Conservation (phyloP, 768 basidiomycete species). For the Tricholoma hemisulphureum region DNA sequence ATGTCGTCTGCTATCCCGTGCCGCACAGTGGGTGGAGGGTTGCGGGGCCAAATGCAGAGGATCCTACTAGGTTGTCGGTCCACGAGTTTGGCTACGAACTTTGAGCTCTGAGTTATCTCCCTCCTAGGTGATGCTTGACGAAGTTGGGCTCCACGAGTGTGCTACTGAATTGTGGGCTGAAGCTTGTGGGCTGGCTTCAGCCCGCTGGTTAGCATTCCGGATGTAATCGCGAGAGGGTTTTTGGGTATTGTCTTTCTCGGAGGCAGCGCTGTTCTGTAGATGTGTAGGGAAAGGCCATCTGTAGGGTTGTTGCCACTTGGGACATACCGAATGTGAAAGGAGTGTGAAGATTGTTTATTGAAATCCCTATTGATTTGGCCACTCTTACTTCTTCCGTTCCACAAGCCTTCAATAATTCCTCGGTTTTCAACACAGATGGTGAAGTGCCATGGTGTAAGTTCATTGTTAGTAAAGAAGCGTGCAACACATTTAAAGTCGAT, state of each 20-base stretch:
- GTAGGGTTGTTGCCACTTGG: conserved; percentile 30
- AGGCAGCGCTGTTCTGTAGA: conserved; percentile 7
- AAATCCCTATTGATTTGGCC: conserved; percentile 28
- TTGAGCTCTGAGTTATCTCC: no score
- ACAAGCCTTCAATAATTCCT: conserved; percentile 43
- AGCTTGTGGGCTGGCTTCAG: no score
- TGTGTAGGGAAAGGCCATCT: conserved; percentile 27
- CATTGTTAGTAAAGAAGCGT: conserved; percentile 9
- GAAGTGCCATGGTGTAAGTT: conserved; percentile 8
- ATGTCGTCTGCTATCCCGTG: no score
- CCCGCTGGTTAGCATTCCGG: not conserved
- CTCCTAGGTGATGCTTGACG: no score
- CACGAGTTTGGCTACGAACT: no score
- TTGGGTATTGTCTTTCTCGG: not conserved
- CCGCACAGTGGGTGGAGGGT: no score
- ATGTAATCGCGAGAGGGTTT: not conserved
- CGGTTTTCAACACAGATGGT: conserved; percentile 37
- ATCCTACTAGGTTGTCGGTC: no score
- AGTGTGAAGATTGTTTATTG: conserved; percentile 3
- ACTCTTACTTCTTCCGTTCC: conserved; percentile 37
- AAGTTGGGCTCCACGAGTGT: no score
- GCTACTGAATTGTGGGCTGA: no score
- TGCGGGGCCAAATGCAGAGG: no score
- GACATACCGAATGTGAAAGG: conserved; percentile 24
- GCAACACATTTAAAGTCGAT: conserved; percentile 40